Percentiles rank a stretch among this genome's conserved stretches.
These are phyloP conservation scores for Pseudogymnoascus sp. DNA, from an alignment of 2,329 filamentous ascomycete species.

Conservation along the genomic window DNA sequence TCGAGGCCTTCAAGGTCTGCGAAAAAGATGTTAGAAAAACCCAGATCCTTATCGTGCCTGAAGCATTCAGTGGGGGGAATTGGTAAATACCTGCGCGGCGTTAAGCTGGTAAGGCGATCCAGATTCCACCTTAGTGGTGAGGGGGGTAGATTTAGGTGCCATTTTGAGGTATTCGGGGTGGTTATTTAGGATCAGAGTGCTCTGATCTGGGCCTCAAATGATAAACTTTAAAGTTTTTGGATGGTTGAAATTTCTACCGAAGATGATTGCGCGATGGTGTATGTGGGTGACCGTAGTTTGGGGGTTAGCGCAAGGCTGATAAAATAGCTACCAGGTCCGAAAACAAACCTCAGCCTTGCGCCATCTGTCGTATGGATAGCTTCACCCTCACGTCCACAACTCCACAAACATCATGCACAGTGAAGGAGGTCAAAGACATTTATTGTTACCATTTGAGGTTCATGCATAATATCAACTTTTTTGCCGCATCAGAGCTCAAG, in stretches of 20 bases:
- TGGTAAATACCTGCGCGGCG: slow-evolving; percentile 23
- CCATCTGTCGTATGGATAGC: neutral
- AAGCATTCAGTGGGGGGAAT: neutral
- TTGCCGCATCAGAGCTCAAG: neutral
- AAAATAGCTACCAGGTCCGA: neutral
- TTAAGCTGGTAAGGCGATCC: slow-evolving; percentile 28
- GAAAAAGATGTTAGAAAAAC: neutral
- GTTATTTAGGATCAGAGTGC: slow-evolving; percentile 3
- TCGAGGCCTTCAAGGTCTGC: slow-evolving; percentile 54
- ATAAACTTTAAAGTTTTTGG: slow-evolving; percentile 10
- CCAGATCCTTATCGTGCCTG: neutral
- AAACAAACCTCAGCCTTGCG: slow-evolving; percentile 3
- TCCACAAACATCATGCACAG: neutral
- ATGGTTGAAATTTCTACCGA: slow-evolving; percentile 10
- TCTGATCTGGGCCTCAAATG: slow-evolving; percentile 6
- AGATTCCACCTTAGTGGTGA: slow-evolving; percentile 27
- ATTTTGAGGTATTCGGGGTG: slow-evolving; percentile 16
- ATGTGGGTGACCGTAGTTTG: neutral
- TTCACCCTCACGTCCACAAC: neutral
- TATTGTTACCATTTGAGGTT: neutral
- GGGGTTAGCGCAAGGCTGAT: neutral
- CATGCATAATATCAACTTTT: neutral
- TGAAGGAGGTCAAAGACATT: slow-evolving; percentile 4
- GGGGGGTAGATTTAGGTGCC: slow-evolving; percentile 21
- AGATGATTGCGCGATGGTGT: slow-evolving; percentile 2